phyloP scores from a whole-genome alignment of 78 protist genomes.

The Dictyostelium intermedium region DNA sequence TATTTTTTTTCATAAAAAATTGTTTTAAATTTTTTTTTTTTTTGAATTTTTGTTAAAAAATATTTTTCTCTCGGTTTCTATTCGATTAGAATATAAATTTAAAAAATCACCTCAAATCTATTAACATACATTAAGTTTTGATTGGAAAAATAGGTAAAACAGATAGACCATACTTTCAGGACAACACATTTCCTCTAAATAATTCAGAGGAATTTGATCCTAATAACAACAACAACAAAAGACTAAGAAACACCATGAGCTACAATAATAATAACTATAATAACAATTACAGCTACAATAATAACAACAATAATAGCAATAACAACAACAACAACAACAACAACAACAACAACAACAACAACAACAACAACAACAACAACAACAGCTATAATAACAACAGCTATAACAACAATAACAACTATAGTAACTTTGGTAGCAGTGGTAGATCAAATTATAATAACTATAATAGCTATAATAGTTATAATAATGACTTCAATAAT shows the following conservation, averaged over 20 bases:
- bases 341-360: not conserved
- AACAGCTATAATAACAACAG: not conserved
- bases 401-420: not conserved
- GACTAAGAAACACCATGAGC: not conserved
- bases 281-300: not conserved
- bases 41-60: not conserved
- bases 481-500: not conserved
- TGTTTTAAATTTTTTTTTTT: not conserved
- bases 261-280: constrained; percentile 3
- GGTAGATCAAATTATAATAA: constrained; percentile 9
- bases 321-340: not conserved
- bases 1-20: not conserved
- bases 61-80: not conserved
- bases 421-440: not conserved
- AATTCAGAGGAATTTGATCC: not conserved
- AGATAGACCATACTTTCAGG: constrained; percentile 9
- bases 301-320: not conserved
- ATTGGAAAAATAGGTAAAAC: constrained; percentile 7
- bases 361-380: not conserved
- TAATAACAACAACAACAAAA: not conserved
- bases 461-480: not conserved
- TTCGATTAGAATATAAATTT: not conserved
- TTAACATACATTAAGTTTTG: not conserved
- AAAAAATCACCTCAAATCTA: not conserved
- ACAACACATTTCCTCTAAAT: not conserved